These are phyloP conservation scores for Grigorovia jiainica DNA, from an alignment of 805 yeast species.

Conservation along the genomic window DNA sequence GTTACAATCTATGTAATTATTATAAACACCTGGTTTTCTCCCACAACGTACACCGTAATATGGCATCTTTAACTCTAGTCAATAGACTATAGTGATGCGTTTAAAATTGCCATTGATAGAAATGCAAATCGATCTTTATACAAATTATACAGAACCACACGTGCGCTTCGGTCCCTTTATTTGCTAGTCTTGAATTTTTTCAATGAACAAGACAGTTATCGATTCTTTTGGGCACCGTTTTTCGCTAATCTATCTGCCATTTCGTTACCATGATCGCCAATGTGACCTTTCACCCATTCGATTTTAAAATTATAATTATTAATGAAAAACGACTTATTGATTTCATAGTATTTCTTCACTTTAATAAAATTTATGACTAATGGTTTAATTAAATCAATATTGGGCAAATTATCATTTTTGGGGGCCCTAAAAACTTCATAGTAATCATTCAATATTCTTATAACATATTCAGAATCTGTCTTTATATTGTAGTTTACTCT, in stretches of 20 bases:
- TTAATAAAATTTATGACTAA: slow-evolving; percentile 34
- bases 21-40: no score
- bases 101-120: no score
- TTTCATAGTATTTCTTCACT: slow-evolving; percentile 32
- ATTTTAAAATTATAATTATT: slow-evolving; percentile 36
- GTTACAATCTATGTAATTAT: no score
- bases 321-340: slow-evolving; percentile 14
- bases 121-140: no score
- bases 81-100: no score
- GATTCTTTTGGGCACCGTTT: slow-evolving; percentile 38
- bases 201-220: no score
- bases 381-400: slow-evolving; percentile 24
- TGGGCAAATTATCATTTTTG: slow-evolving; percentile 20
- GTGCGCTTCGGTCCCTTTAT: no score
- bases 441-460: slow-evolving; percentile 51
- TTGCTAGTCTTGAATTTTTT: no score
- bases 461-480: slow-evolving; percentile 67
- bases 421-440: slow-evolving; percentile 40
- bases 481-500: slow-evolving; percentile 34
- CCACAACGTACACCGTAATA: no score
- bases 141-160: no score
- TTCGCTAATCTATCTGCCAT: slow-evolving; percentile 70
- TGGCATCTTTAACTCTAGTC: no score
- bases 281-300: slow-evolving; percentile 64
- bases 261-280: slow-evolving; percentile 62